Conservation (phyloP, 2,329 filamentous ascomycete species). For the Aureobasidium sp. region DNA sequence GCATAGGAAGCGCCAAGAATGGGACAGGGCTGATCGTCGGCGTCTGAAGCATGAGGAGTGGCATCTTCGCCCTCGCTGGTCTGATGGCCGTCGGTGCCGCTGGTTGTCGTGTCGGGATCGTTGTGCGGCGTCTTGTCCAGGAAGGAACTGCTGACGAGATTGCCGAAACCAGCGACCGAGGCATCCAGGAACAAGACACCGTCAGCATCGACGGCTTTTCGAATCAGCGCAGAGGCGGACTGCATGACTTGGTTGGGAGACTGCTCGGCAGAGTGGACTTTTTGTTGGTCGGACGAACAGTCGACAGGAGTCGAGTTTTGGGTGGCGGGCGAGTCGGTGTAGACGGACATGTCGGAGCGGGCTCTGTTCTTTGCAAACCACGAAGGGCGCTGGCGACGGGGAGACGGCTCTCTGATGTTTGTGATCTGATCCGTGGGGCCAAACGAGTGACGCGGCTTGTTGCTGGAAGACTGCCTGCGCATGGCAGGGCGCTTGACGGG, state of each 20-base stretch:
- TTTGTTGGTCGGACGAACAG: not conserved
- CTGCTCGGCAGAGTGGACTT: not conserved
- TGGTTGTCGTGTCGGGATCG: not conserved
- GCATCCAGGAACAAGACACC: constrained; percentile 38
- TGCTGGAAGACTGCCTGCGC: not conserved
- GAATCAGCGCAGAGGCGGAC: constrained; percentile 40
- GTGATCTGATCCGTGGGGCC: not conserved
- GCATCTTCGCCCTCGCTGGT: not conserved
- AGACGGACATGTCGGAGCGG: not conserved
- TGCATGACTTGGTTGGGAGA: constrained; percentile 24
- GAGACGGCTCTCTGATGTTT: not conserved
- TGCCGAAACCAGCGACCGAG: constrained; percentile 21
- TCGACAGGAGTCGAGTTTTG: not conserved
- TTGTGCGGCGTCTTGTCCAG: not conserved
- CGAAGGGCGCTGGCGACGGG: not conserved
- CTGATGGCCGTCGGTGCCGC: not conserved
- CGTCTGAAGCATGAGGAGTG: not conserved
- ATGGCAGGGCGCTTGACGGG: not conserved
- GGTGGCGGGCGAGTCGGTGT: not conserved
- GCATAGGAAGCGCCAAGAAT: not conserved
- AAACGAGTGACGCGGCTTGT: not conserved
- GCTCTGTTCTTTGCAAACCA: not conserved
- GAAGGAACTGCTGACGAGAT: constrained; percentile 9
- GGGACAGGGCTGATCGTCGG: not conserved
- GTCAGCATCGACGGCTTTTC: constrained; percentile 40